Conservation (phyloP, 805 yeast genomes). For the Lachancea waltii region DNA sequence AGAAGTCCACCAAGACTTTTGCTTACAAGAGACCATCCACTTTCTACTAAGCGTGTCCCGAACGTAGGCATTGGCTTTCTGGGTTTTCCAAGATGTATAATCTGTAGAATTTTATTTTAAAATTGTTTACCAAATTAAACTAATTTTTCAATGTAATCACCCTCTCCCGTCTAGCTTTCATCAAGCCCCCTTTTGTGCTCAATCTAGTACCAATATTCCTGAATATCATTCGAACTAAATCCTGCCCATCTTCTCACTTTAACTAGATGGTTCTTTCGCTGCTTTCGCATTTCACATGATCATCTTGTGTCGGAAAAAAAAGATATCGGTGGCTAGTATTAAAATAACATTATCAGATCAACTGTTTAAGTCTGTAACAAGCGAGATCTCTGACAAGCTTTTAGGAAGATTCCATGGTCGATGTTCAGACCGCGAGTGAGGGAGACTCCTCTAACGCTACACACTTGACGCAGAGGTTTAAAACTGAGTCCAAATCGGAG, state of each 20-base stretch:
- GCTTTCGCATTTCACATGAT: background rate
- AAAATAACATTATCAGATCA: background rate
- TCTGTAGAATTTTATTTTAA: conserved; percentile 10
- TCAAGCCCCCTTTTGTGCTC: too few relatives aligned
- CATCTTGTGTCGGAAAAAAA: background rate
- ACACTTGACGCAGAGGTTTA: background rate
- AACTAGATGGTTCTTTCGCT: background rate
- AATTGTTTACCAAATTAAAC: conserved; percentile 7
- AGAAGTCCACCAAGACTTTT: conserved; percentile 81
- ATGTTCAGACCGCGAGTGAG: background rate
- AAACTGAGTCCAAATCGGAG: background rate
- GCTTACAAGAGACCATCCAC: conserved; percentile 94
- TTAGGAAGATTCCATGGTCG: background rate
- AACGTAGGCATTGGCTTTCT: conserved; percentile 3
- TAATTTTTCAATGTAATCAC: background rate
- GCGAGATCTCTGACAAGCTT: too few relatives aligned
- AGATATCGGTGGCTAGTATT: background rate
- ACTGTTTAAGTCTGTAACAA: too few relatives aligned
- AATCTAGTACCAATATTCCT: too few relatives aligned
- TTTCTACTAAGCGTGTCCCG: conserved; percentile 63
- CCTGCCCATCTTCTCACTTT: background rate
- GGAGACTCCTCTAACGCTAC: background rate
- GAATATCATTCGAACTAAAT: background rate
- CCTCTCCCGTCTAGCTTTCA: too few relatives aligned
- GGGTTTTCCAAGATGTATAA: conserved; percentile 7